Evolutionary conservation across 495 filamentous ascomycete genomes (phyloP), one percentile per base, ranked within the genome.

Genomic region (Penicillium nucicola): DNA sequence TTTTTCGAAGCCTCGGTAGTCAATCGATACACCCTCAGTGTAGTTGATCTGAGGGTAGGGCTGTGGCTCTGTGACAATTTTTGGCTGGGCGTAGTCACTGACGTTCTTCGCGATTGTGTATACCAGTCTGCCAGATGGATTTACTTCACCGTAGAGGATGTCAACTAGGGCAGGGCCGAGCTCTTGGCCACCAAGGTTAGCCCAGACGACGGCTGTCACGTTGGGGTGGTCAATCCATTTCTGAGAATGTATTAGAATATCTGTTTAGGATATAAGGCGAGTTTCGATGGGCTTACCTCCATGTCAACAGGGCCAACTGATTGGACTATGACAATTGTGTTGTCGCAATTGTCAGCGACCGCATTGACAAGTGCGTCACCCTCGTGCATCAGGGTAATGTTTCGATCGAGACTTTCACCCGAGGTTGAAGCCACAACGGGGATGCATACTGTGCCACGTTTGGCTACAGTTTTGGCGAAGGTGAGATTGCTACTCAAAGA

Each of bases 141-240:
- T 87, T 17, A 77, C 68, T 14, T 81, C 77, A 7, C 88, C 88
- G 38, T 89, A 84, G 3, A 91, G 68, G 18, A 92, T 68, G 53
- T 88, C 86, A 3, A 77, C 78, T 1, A 91, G 67, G 1, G 87
- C 79, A 31, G 85, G 84, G 13, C 88, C 88, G 10, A 79, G 83
- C 54, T 90, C 87, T 60, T 91, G 81, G 31, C 87, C 85, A 0
- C 86, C 88, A 0, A 92, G 71, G 54, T 89, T 82, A 19, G 85
- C 88, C 40, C 86, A 75, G 15, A 92, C 60, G 1, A 90, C 78
- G 5, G 78, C 86, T 44, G 85, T 88, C 45, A 92, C 72, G 48
- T 75, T 78, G 9, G 78, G 76, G 2, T 81, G 60, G 20, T 59
- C 42, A 22, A 69, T 56, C 67, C 69, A 28, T 28, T 28, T 28